Evolutionary conservation across 345 rosid species (phyloP), one percentile per base, ranked within the genome.

Genomic region (Hypericum androsaemum): DNA sequence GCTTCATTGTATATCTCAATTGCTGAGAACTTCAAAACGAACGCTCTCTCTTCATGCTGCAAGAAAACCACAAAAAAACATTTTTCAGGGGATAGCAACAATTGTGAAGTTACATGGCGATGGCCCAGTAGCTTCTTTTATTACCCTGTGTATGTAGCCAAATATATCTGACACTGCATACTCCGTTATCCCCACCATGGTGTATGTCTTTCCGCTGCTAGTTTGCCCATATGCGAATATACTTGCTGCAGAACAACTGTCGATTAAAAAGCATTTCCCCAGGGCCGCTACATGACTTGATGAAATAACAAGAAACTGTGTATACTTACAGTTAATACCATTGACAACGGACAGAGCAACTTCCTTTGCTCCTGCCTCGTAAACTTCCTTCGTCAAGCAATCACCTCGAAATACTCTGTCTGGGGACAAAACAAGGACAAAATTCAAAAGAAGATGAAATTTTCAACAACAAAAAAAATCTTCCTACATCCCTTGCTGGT

Each of bases 201-300:
- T 92, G 72, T 90, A 84, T 12, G 98, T 90, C 86, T 90, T 90
- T 68, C 98, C 98, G 68, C 98, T 90, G 81, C 96, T 85, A 28
- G 98, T 92, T 76, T 92, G 97, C 40, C 98, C 98, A 74, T 92
- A 92, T 6, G 98, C 98, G 64, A 92, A 92, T 37, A 92, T 80
- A 65, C 86, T 88, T 41, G 98, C 98, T 92, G 86, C 15, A 41
- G 46, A 56, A 47, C 8, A 53, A 44, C 8, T 17, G 12, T 12
- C 7, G 37, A 47, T 53, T 37, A 50, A 41, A 37, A 55, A 47
- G 41, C n/a, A 43, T 51, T 40, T 45, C 41, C 45, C 9, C n/a
- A 37, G 6, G 48, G n/a, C 5, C 41, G 4, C 39, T 2, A 38
- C 12, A 46, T n/a, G 6, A 52, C 35, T 49, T 22, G 35, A 35